Evolutionary conservation across 495 filamentous ascomycete species (phyloP).

Genomic region (Neurospora sp.): DNA sequence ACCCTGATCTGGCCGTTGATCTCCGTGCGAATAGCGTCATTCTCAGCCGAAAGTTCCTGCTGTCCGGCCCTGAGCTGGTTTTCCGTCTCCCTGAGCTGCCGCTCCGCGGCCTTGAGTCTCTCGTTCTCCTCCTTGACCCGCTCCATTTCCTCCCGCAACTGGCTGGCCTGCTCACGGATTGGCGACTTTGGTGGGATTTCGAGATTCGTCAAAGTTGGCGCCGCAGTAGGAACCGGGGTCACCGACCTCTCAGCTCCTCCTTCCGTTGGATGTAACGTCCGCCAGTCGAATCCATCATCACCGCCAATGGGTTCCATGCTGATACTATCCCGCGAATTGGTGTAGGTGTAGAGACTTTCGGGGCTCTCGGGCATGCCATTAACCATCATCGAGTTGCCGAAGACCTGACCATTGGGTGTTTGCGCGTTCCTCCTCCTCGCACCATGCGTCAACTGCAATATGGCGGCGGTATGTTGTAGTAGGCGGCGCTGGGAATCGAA

Average conservation of each 20-base stretch:
- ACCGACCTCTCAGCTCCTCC: conserved; percentile 51
- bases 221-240: conserved; percentile 1
- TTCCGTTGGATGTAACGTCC: background rate
- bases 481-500: conserved; percentile 62
- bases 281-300: conserved; percentile 52
- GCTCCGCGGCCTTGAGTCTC: conserved; percentile 4
- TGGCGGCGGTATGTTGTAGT: conserved; percentile 84
- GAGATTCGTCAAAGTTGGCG: conserved; percentile 9
- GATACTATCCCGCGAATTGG: conserved; percentile 42
- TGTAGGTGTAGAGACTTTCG: conserved; percentile 56
- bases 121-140: conserved; percentile 30
- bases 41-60: conserved; percentile 11
- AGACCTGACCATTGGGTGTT: conserved; percentile 12
- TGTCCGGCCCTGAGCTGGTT: conserved; percentile 15
- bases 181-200: conserved; percentile 38
- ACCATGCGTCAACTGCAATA: conserved; percentile 75
- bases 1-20: conserved; percentile 22
- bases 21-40: conserved; percentile 19
- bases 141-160: conserved; percentile 29
- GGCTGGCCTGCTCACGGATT: conserved; percentile 33
- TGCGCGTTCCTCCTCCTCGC: conserved; percentile 28
- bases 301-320: conserved; percentile 37
- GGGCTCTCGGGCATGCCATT: conserved; percentile 53
- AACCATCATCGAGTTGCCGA: conserved; percentile 14
- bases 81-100: conserved; percentile 7